Evolutionary conservation across 495 filamentous ascomycete genomes (phyloP), one percentile per base, ranked within the genome.

Genomic region (Podospora didyma): DNA sequence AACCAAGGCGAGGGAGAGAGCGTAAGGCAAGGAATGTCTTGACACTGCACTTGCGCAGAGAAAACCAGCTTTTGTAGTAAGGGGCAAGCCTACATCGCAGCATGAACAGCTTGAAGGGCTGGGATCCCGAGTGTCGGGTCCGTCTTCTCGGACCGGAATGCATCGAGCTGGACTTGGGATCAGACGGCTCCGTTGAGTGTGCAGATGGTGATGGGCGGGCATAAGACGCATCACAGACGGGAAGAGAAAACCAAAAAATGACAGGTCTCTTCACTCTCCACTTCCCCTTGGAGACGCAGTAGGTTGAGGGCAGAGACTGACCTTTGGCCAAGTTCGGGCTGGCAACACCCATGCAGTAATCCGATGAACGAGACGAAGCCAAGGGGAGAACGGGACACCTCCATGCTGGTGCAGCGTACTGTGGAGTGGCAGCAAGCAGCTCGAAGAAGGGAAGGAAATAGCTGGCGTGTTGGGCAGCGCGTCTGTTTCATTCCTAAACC

Each of bases 1-100:
- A 58, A 46, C 51, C 55, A 58, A 51, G 48, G 39, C 21, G 55
- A 58, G 55, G 55, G 55, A 52, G 55, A 21, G 55, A 58, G 55
- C 48, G 55, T 47, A 49, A 21, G 26, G 20, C 48, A 39, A 46
- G 49, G 55, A 58, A 58, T 58, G 55, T 37, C 41, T 51, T 2
- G 22, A 22, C 31, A 17, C 2, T 28, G 17, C 4, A 35, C 17
- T 52, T 35, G 22, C n/a, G n/a, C 10, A 22, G 28, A 39, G 31
- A 23, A 23, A 35, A 58, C 20, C 51, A 44, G 31, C 45, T 24
- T 16, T 39, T 35, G 31, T 24, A 37, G 31, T 24, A 37, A 46
- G 45, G 45, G 45, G 5, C 45, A 46, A 12, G 22, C 9, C 3
- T 24, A n/a, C 53, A 49, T 48, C 28, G 19, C 44, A 23, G 42